These are phyloP conservation scores for Populus tomentosa DNA, from an alignment of 441 rosid genomes.

Conservation along the genomic window DNA sequence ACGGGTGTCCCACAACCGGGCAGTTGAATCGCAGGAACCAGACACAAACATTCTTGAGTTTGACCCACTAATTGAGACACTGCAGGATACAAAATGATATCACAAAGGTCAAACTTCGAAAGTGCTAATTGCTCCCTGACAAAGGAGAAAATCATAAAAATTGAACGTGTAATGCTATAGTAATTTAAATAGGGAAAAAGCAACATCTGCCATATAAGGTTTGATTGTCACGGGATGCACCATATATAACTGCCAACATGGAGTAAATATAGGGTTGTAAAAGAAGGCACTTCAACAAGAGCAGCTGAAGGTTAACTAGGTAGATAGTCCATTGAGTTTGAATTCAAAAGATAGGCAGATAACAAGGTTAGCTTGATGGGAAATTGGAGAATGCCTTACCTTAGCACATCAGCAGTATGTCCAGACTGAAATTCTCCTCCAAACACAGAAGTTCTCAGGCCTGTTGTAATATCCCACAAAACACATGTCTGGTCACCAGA, in stretches of 20 bases:
- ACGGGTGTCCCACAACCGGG: conserved; percentile 93
- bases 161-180: neutral
- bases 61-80: conserved; percentile 74
- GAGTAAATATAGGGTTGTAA: neutral
- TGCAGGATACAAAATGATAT: conserved; percentile 21
- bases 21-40: conserved; percentile 93
- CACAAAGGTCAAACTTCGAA: neutral
- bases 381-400: conserved; percentile 39
- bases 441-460: too few relatives aligned
- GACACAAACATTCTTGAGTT: conserved; percentile 79
- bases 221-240: neutral
- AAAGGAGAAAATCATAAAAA: neutral
- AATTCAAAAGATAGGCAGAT: neutral
- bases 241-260: neutral
- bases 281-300: neutral
- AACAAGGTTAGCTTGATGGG: neutral
- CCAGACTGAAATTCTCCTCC: conserved; percentile 96
- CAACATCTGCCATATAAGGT: neutral
- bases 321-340: neutral
- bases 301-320: neutral
- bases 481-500: conserved; percentile 93
- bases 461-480: conserved; percentile 91
- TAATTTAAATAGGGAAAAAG: neutral
- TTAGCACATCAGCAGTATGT: conserved; percentile 85
- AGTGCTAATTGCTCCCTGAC: neutral